Evolutionary conservation across 371 early-diverging fungal species (phyloP), one percentile per base, ranked within the genome.

Genomic region (Blakeslea trispora): DNA sequence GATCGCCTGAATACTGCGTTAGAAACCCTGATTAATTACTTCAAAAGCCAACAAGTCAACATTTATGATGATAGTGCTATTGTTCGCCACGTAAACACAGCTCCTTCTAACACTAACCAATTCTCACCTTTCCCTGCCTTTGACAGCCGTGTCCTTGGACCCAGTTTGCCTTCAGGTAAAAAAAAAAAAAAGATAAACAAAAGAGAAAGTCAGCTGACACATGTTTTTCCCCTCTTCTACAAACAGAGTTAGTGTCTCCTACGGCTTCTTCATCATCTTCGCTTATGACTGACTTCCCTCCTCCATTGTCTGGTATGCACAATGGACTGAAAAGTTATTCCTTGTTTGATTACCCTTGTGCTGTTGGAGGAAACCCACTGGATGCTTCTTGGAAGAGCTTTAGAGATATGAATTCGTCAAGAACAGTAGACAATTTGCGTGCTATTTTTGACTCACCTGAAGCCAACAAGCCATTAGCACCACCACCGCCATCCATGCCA

Each of bases 391-490:
- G 77, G 77, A 70, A 63, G 42, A 70, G 60, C 39, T 71, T 72
- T 58, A 63, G 77, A 46, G 73, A 72, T 23, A 72, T 28, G 37
- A 64, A 57, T 55, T 65, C 63, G 21, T 62, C 24, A 8, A 50
- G 61, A n/a, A 55, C 55, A 7, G 53, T 55, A 31, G 53, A 53
- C 10, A 57, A 66, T 46, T 57, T 75, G 18, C 71, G 76, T 19
- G 67, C 75, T 14, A 73, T 75, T 37, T 78, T 78, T 61, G 74
- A 75, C 61, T 56, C 60, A 5, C 63, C 63, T 62, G 43, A 53
- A 59, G 8, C 17, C 53, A n/a, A 57, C 57, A 19, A 52, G 51
- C 7, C 63, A 57, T 24, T 57, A 62, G 21, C 51, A 57, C 21
- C 47, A 48, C 23, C 57, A 57, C 24, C 51, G 57, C 13, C 57